Evolutionary conservation across 1,284 basidiomycete genomes (phyloP).

Genomic region (Phylloboletellus chloephorus): DNA sequence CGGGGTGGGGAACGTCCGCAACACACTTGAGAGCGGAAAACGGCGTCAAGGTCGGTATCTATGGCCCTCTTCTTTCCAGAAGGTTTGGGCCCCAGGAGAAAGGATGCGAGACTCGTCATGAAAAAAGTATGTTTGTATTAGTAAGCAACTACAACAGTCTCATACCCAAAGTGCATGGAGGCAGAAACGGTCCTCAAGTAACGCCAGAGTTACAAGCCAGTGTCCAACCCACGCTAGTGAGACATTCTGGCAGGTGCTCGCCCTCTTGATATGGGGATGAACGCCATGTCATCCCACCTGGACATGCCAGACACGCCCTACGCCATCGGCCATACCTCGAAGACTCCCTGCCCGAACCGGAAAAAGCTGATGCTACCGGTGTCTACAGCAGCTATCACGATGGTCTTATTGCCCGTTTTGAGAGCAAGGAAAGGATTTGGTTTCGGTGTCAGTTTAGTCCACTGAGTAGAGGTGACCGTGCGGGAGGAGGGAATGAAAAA

Average conservation of each 20-base stretch:
- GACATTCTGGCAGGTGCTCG: no score
- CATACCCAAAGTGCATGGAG: no score
- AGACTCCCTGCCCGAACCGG: constrained; percentile 82
- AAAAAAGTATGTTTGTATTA: no score
- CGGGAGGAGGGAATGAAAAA: constrained; percentile 13
- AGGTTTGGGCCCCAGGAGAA: constrained; percentile 22
- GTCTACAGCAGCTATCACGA: constrained; percentile 89
- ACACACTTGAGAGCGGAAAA: constrained; percentile 24
- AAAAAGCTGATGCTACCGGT: constrained; percentile 86
- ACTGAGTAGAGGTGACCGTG: constrained; percentile 17
- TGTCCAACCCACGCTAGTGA: no score
- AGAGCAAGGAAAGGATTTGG: constrained; percentile 71
- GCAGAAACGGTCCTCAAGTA: no score
- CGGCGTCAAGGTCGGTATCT: constrained; percentile 26
- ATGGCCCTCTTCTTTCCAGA: constrained; percentile 21
- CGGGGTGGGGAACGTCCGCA: background rate
- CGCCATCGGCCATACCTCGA: constrained; percentile 67
- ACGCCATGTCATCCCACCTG: no score
- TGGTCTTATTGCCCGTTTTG: constrained; percentile 79
- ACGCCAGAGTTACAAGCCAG: no score
- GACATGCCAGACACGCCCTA: constrained; percentile 16
- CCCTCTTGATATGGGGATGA: no score
- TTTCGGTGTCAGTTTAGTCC: constrained; percentile 34
- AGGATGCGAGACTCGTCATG: constrained; percentile 27
- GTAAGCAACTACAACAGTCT: no score